phyloP scores from a whole-genome alignment of 257 asterid genomes.

The Nicotiana noctiflora region DNA sequence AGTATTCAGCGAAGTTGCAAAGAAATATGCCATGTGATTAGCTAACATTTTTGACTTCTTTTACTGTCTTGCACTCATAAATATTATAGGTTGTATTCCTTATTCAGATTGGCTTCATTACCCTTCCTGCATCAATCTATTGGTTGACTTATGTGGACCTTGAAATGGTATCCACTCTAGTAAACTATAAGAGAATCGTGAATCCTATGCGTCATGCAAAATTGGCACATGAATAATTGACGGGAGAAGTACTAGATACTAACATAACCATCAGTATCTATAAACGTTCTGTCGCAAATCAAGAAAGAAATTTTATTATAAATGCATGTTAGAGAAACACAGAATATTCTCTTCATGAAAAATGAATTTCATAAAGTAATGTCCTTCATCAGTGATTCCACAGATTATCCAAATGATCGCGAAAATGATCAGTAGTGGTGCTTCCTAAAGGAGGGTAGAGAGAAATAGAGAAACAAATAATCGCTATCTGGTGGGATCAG shows the following conservation, averaged over 20 bases:
- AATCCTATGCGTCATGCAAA: not conserved
- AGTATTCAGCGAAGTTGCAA: slow-evolving; percentile 2
- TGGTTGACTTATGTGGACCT: not conserved
- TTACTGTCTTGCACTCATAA: not conserved
- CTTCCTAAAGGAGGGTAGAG: not conserved
- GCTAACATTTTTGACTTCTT: not conserved
- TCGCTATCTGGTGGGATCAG: not conserved
- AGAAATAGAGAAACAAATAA: too few species aligned
- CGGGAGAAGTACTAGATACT: not conserved
- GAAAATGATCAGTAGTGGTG: not conserved
- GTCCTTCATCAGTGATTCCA: not conserved
- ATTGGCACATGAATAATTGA: not conserved
- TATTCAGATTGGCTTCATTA: not conserved
- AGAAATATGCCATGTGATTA: not conserved
- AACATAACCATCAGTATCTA: not conserved
- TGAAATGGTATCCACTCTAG: not conserved
- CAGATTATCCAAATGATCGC: not conserved
- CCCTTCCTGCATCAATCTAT: not conserved
- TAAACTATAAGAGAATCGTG: not conserved
- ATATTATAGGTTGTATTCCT: not conserved
- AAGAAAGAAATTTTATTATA: too few species aligned
- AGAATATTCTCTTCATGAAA: not conserved
- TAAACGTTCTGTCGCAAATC: too few species aligned
- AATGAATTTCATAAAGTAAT: too few species aligned
- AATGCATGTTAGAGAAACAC: not conserved